phyloP scores from a whole-genome alignment of 2,329 filamentous ascomycete genomes.

The Stagonosporopsis rhizophila region DNA sequence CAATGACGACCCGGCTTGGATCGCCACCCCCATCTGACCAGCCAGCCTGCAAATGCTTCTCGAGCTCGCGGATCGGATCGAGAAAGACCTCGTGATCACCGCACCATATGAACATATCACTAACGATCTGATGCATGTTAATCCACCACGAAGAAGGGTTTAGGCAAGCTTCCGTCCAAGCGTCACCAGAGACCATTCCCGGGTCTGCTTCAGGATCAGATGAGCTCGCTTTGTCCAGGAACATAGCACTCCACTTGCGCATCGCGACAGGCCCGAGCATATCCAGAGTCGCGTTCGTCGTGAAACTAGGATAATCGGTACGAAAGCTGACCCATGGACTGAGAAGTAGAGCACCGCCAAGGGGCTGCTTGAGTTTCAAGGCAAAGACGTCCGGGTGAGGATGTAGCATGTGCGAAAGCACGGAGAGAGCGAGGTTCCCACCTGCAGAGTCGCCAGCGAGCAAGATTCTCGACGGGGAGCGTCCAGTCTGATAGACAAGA shows the following conservation, averaged over 20 bases:
- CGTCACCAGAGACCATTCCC: conserved; percentile 21
- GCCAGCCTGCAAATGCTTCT: conserved; percentile 18
- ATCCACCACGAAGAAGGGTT: conserved; percentile 22
- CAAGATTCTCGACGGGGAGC: conserved; percentile 22
- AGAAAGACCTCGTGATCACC: conserved; percentile 21
- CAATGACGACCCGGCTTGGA: conserved; percentile 8
- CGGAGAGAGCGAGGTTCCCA: conserved; percentile 23
- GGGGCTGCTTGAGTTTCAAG: conserved; percentile 21
- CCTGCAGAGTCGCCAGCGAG: conserved; percentile 23
- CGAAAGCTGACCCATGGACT: conserved; percentile 27
- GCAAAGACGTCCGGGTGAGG: conserved; percentile 28
- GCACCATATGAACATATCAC: conserved; percentile 20
- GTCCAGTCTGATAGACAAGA: conserved; percentile 19
- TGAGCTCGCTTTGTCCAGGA: conserved; percentile 17
- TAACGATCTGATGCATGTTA: conserved; percentile 16
- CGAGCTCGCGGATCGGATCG: conserved; percentile 21
- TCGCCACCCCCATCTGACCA: conserved; percentile 29
- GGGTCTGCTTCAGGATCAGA: conserved; percentile 20
- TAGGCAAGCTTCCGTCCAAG: conserved; percentile 24
- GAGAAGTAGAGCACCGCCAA: conserved; percentile 20
- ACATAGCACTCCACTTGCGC: conserved; percentile 27
- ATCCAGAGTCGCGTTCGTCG: conserved; percentile 18
- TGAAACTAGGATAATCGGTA: conserved; percentile 26
- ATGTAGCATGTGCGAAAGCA: conserved; percentile 36
- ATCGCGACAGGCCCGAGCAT: conserved; percentile 14